Base-by-base conservation (phyloP, 2,329 filamentous ascomycete species). In the Leptographium wingfieldii region DNA sequence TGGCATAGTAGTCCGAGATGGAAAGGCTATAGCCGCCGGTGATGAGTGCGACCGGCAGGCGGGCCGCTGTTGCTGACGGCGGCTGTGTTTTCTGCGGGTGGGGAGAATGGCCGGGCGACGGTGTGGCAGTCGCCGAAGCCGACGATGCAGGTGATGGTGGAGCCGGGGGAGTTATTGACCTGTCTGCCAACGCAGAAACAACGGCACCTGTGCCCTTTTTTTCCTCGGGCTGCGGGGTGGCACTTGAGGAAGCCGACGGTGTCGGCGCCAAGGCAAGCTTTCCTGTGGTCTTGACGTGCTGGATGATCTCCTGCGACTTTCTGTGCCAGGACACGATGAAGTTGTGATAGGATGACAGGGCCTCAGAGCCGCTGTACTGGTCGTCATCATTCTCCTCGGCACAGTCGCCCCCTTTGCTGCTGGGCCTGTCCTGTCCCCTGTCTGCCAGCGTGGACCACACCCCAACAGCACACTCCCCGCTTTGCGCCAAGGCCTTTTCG, bases 1-100 rank as follows among this genome's bases (percentile, higher is more conserved):
- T 83, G 1, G 91, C 88, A 69, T 87, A 92, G 55, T 79, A 76
- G 69, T 96, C 88, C 1, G 89, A 86, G 0, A 87, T 81, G 14
- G 86, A 87, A 49, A 96, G 81, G 63, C 90, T 90, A 72, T 90
- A 96, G 27, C 88, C 83, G n/a, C 73, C 81, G 0, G 87, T 84
- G 33, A 96, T 77, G 25, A 96, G 76, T 3, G 91, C 85, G 31
- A 96, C 81, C 0, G 90, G 90, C 1, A 86, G 5, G 68, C 6
- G 56, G 7, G 5, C 12, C 12, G 33, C 29, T 33, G n/a, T 2
- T 16, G 57, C 55, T 6, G 59, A 19, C 11, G 40, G 16, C 31
- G 51, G 25, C 27, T 14, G 5, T 0, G 27, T 29, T 19, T 16
- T 22, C 27, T 49, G 51, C 5, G 62, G 56, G 22, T 55, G 53